phyloP scores from a whole-genome alignment of 495 filamentous ascomycete species.

The Articulospora tetracladia region DNA sequence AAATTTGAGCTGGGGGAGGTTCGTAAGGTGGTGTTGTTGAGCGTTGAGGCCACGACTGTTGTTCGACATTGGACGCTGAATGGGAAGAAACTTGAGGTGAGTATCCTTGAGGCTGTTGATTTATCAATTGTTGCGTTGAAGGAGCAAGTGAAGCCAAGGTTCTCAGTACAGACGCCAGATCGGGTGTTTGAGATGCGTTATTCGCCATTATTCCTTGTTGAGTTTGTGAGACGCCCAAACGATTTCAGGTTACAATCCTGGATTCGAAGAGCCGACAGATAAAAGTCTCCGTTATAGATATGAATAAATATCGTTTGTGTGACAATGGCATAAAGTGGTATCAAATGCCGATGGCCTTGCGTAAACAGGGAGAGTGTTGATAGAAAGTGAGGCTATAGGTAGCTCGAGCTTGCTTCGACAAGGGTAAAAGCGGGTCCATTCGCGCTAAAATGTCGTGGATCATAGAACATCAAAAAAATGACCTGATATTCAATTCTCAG shows the following conservation, averaged over 20 bases:
- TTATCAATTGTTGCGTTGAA: slow-evolving; percentile 18
- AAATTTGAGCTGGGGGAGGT: slow-evolving; percentile 1
- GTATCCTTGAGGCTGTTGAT: not conserved
- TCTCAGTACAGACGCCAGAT: slow-evolving; percentile 50
- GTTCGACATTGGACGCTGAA: not conserved
- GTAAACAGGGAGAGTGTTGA: too few species aligned
- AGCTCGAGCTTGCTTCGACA: not conserved
- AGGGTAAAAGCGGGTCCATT: not conserved
- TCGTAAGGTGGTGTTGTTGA: slow-evolving; percentile 18
- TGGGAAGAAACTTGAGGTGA: not conserved
- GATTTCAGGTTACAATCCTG: too few species aligned
- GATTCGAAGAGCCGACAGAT: too few species aligned
- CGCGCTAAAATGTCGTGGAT: slow-evolving; percentile 13
- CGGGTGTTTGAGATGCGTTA: slow-evolving; percentile 31
- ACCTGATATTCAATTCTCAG: slow-evolving; percentile 19
- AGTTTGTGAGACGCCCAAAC: not conserved
- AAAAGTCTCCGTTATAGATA: too few species aligned
- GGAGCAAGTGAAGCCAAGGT: slow-evolving; percentile 44
- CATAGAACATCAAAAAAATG: slow-evolving; percentile 20
- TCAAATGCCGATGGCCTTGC: too few species aligned
- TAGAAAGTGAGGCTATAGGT: not conserved
- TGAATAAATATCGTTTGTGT: too few species aligned
- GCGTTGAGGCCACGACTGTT: slow-evolving; percentile 7
- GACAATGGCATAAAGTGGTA: too few species aligned
- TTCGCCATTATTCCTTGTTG: not conserved